Evolutionary conservation across 805 yeast species (phyloP).

Genomic region (Zygotorulaspora danielsina): DNA sequence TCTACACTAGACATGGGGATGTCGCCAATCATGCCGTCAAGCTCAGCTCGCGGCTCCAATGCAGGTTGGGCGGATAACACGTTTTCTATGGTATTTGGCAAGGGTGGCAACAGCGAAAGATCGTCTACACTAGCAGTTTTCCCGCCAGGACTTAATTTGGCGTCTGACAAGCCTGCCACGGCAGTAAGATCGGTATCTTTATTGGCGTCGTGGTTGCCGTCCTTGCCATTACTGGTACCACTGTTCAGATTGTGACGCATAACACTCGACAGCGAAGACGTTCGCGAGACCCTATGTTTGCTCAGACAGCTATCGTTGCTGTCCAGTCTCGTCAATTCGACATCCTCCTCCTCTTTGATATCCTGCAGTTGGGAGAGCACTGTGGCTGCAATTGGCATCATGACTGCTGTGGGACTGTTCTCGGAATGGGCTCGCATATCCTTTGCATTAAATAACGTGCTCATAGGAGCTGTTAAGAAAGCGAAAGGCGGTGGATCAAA

Average conservation of each 20-base stretch:
- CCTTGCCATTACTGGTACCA: no score
- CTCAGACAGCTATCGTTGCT: conserved; percentile 3
- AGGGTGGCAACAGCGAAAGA: conserved; percentile 23
- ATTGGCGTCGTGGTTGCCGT: background rate
- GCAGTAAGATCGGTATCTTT: background rate
- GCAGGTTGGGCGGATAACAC: conserved; percentile 3
- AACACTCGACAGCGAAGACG: conserved; percentile 1
- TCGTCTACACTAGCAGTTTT: conserved; percentile 20
- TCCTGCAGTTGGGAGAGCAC: conserved; percentile 21
- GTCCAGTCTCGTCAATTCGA: conserved; percentile 12
- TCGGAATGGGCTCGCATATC: conserved; percentile 1
- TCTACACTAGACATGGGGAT: background rate
- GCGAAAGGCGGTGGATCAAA: background rate
- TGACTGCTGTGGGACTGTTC: background rate
- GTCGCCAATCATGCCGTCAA: background rate
- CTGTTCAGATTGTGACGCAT: background rate
- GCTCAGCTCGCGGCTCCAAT: conserved; percentile 1
- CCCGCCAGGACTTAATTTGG: background rate
- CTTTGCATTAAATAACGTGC: background rate
- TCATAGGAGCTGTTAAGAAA: background rate
- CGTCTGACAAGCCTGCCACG: background rate
- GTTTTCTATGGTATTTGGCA: conserved; percentile 18
- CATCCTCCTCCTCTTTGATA: conserved; percentile 29
- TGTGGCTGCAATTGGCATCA: background rate
- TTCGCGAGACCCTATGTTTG: background rate